phyloP scores from a whole-genome alignment of 78 protist species.

The Dictyostelium intermedium region DNA sequence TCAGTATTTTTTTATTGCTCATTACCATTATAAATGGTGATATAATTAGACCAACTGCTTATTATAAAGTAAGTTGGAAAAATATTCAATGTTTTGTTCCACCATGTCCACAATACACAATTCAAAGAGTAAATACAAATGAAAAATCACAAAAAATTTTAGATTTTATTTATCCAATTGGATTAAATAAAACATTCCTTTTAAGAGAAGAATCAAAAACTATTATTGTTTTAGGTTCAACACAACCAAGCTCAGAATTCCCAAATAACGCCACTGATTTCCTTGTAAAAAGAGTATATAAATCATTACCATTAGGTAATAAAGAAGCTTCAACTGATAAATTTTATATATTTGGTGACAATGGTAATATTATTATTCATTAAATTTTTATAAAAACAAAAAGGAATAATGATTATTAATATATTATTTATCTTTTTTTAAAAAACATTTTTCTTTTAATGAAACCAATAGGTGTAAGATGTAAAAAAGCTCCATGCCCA shows the following conservation, averaged over 20 bases:
- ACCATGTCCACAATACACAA: background rate
- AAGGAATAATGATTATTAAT: too few species aligned
- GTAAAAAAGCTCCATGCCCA: slow-evolving; percentile 6
- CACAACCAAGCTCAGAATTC: background rate
- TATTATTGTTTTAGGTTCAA: background rate
- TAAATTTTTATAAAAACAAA: too few species aligned
- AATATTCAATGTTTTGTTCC: background rate
- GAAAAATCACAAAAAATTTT: background rate
- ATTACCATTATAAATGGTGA: background rate
- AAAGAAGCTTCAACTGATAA: background rate
- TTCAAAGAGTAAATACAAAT: background rate
- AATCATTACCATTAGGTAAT: slow-evolving; percentile 2
- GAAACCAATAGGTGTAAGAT: background rate
- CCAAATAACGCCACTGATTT: background rate
- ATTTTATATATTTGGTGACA: background rate
- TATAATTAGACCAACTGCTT: background rate
- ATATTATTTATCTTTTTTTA: too few species aligned
- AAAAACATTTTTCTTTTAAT: too few species aligned
- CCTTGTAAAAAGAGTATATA: background rate
- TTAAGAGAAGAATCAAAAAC: background rate
- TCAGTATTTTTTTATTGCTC: background rate
- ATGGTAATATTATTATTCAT: too few species aligned
- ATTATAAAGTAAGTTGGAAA: background rate
- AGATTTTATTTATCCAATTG: background rate
- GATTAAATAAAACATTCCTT: background rate